Conservation (phyloP, 345 rosid genomes). For the Excoecaria cochinchinensis region DNA sequence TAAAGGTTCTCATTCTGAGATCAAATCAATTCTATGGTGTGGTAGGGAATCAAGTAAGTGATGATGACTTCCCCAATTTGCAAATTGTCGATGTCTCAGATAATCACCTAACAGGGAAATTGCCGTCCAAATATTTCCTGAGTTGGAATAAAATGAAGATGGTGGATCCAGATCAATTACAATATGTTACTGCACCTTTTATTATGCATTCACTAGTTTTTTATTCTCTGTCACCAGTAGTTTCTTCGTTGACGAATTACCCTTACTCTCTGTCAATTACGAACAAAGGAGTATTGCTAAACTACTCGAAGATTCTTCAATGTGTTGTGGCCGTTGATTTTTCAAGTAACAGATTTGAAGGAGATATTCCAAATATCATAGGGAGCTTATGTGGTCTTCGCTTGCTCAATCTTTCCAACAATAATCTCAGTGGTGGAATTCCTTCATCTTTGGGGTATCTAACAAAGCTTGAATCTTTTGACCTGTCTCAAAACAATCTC, state of each 20-base stretch:
- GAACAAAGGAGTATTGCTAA: not conserved
- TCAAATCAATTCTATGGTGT: conserved; percentile 9
- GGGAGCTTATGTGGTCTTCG: not conserved
- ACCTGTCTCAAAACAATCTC: conserved; percentile 5
- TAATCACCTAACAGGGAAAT: no score
- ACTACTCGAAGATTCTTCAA: not conserved
- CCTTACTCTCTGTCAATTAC: not conserved
- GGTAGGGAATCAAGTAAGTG: no score
- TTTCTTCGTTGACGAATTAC: not conserved
- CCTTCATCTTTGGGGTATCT: not conserved
- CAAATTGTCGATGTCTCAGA: no score
- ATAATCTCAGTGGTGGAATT: not conserved
- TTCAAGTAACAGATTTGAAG: conserved; percentile 6
- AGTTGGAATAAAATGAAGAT: no score
- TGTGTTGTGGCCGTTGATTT: conserved; percentile 2
- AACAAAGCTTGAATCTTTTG: not conserved
- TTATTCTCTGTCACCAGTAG: no score
- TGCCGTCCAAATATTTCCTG: no score
- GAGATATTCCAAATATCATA: not conserved
- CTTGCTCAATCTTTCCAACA: not conserved
- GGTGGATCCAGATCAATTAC: no score
- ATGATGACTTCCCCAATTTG: no score
- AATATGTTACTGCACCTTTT: no score
- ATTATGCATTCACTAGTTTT: no score
- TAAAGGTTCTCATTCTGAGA: conserved; percentile 10